Percentiles rank a stretch among this genome's conserved stretches.
These are phyloP conservation scores for Alternaria atra DNA, from an alignment of 2,329 filamentous ascomycete species.

Conservation along the genomic window DNA sequence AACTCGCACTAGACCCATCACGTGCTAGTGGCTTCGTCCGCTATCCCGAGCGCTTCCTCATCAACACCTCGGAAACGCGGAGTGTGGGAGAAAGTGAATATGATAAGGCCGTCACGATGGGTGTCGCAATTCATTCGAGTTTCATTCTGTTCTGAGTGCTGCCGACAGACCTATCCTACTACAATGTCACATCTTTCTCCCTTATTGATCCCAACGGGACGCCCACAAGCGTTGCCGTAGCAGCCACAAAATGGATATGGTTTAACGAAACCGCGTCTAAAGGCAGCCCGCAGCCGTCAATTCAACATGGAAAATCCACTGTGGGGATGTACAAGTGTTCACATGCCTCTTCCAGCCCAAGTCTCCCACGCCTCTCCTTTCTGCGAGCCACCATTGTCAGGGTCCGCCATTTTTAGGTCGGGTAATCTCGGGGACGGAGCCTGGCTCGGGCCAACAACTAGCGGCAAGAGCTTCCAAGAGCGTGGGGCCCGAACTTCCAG, in stretches of 20 bases:
- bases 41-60: conserved; percentile 31
- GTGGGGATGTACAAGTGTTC: conserved; percentile 34
- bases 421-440: conserved; percentile 26
- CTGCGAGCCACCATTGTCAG: conserved; percentile 14
- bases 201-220: background rate
- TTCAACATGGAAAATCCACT: conserved; percentile 24
- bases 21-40: conserved; percentile 21
- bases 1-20: conserved; percentile 32
- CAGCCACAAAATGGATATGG: conserved; percentile 26
- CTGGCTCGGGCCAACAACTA: conserved; percentile 28
- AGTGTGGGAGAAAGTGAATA: conserved; percentile 12
- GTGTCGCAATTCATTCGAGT: background rate
- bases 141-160: fast-evolving
- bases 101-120: background rate
- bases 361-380: conserved; percentile 19
- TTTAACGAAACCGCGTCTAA: conserved; percentile 24
- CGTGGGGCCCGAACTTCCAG: conserved; percentile 25
- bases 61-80: conserved; percentile 36
- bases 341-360: conserved; percentile 31
- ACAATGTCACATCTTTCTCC: background rate
- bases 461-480: conserved; percentile 15
- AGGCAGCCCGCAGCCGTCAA: conserved; percentile 16
- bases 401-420: conserved; percentile 29
- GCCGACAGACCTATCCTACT: background rate
- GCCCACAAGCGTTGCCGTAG: conserved; percentile 31